Evolutionary conservation across 2,329 filamentous ascomycete genomes (phyloP).

Genomic region (Dactylellina cionopaga): DNA sequence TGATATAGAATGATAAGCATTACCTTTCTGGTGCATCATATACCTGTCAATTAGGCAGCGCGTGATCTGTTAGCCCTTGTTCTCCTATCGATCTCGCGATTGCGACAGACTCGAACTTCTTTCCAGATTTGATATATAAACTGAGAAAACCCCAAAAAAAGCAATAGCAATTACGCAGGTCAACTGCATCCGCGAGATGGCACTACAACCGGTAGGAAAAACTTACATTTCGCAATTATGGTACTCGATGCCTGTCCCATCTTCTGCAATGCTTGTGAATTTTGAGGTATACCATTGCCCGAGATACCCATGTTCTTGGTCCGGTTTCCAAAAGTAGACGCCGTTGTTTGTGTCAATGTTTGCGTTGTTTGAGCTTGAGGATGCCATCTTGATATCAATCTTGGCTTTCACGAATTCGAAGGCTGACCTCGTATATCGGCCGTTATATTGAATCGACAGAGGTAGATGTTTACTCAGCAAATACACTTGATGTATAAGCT

Average conservation of each 20-base stretch:
- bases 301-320: constrained; percentile 67
- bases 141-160: constrained; percentile 23
- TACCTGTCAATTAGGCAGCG: constrained; percentile 22
- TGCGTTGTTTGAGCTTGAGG: constrained; percentile 44
- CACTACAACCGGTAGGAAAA: constrained; percentile 1
- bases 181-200: neutral
- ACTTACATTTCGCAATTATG: constrained; percentile 67
- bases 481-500: constrained; percentile 3
- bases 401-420: neutral
- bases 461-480: constrained; percentile 13
- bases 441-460: neutral
- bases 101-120: constrained; percentile 27
- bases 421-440: too few relatives aligned
- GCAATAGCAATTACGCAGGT: constrained; percentile 14
- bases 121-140: constrained; percentile 50
- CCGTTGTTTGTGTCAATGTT: constrained; percentile 40
- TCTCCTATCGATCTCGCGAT: constrained; percentile 10
- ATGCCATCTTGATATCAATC: constrained; percentile 38
- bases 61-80: constrained; percentile 8
- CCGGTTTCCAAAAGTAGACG: constrained; percentile 65
- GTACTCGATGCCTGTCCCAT: constrained; percentile 60
- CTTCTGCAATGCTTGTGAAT: constrained; percentile 63
- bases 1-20: constrained; percentile 15
- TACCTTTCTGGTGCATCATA: constrained; percentile 53
- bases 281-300: constrained; percentile 70